phyloP scores from a whole-genome alignment of 1,284 basidiomycete genomes.

The Trichosporon inkin region DNA sequence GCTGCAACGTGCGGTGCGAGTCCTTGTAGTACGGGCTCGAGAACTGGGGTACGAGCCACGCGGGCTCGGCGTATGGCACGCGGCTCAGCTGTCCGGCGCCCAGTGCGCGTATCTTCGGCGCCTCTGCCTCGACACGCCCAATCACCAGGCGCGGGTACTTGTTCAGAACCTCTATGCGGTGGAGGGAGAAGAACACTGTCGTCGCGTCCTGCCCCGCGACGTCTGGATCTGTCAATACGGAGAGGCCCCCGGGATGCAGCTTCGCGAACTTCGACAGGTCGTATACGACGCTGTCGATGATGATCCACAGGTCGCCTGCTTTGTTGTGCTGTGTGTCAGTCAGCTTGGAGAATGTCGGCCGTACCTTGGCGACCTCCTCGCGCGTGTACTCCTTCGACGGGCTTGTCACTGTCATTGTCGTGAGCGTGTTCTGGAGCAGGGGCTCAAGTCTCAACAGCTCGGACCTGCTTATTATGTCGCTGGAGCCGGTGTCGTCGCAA shows the following conservation, averaged over 20 bases:
- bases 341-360: slow-evolving; percentile 10
- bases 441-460: neutral
- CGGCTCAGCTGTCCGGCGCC: slow-evolving; percentile 58
- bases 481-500: too few relatives aligned
- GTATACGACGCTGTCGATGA: slow-evolving; percentile 77
- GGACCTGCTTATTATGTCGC: neutral
- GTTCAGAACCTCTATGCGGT: slow-evolving; percentile 73
- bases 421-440: neutral
- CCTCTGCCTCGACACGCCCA: slow-evolving; percentile 64
- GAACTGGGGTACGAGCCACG: slow-evolving; percentile 75
- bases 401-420: neutral
- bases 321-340: too few relatives aligned
- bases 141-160: slow-evolving; percentile 68
- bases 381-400: slow-evolving; percentile 20
- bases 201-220: slow-evolving; percentile 74
- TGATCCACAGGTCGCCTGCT: slow-evolving; percentile 64
- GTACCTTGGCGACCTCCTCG: slow-evolving; percentile 52
- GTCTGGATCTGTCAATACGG: neutral
- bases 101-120: slow-evolving; percentile 57
- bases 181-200: slow-evolving; percentile 76
- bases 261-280: slow-evolving; percentile 71
- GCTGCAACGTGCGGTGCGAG: slow-evolving; percentile 50
- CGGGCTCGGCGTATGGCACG: slow-evolving; percentile 76
- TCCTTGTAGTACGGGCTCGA: slow-evolving; percentile 80
- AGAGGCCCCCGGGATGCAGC: slow-evolving; percentile 60